Base-by-base conservation (phyloP, 2,329 filamentous ascomycete genomes). In the Fusarium protoensiforme region DNA sequence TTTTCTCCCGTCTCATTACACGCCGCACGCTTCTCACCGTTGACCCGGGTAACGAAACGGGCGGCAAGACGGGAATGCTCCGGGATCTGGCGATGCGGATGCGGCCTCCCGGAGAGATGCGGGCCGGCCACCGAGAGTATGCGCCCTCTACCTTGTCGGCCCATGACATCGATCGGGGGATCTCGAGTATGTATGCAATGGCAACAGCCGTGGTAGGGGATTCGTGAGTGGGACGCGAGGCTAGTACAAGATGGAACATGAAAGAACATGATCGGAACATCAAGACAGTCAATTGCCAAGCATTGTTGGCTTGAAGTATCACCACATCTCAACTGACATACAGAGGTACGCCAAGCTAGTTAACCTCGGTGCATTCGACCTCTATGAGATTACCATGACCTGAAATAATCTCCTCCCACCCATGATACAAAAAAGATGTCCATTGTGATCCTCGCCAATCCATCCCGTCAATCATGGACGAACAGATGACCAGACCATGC, bases 11-110 rank as follows among this genome's bases (percentile, higher is more conserved):
- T n/a, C 22, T 46, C 20, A 10, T 39, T 43, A 27, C 41, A 29
- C 27, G 8, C 29, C 22, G 35, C 51, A 31, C 14, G 13, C 10
- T 11, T 6, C n/a, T 24, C 54, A 36, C 35, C 33, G 48, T 43
- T 27, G 73, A 65, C 67, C 71, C 68, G 61, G 57, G 53, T 54
- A 60, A 65, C 67, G 64, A 71, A n/a, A 51, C 46, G 16, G 24
- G 38, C 61, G 61, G 39, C n/a, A 39, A 39, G 41, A 48, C 2
- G 11, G 57, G 31, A 11, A 14, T 67, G 11, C 71, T 65, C 69
- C 72, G 72, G 43, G 62, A 73, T 75, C 68, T 73, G 72, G 72
- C 72, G 69, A 74, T 70, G 57, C 68, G 68, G 65, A 64, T 67
- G 72, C 24, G 58, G 22, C 48, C 58, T 31, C 14, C 59, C 72